Conservation (phyloP, 768 basidiomycete species). For the Lentinula aciculospora region DNA sequence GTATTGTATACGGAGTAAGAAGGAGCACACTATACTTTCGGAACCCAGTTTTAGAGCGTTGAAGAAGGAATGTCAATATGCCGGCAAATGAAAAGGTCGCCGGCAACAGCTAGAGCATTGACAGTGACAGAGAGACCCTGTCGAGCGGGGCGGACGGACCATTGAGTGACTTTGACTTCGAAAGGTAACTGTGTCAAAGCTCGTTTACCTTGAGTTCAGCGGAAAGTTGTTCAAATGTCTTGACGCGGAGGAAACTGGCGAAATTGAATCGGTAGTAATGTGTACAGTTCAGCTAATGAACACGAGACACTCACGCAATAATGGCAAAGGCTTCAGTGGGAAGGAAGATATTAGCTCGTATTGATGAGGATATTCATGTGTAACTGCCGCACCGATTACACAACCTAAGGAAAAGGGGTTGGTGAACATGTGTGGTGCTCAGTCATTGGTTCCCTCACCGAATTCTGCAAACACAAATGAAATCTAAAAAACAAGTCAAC, state of each 20-base stretch:
- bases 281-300: too few species aligned
- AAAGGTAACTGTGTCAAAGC: not conserved
- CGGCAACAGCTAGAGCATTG: constrained; percentile 39
- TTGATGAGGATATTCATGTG: not conserved
- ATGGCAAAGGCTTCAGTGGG: constrained; percentile 1
- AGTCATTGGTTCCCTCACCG: constrained; percentile 16
- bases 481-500: constrained; percentile 13
- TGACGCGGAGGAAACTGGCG: constrained; percentile 22
- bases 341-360: not conserved
- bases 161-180: not conserved
- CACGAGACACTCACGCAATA: constrained; percentile 7
- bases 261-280: not conserved
- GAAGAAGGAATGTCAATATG: constrained; percentile 35
- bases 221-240: constrained; percentile 27
- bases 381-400: constrained; percentile 23
- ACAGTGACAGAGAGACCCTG: constrained; percentile 36
- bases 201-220: constrained; percentile 26
- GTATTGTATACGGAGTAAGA: not conserved
- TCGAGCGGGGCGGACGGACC: not conserved
- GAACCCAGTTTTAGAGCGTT: constrained; percentile 43
- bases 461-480: constrained; percentile 35
- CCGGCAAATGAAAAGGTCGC: constrained; percentile 42
- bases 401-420: constrained; percentile 15
- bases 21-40: constrained; percentile 22
- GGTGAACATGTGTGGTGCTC: not conserved